phyloP scores from a whole-genome alignment of 2,329 filamentous ascomycete genomes.

The Exophiala sideris region DNA sequence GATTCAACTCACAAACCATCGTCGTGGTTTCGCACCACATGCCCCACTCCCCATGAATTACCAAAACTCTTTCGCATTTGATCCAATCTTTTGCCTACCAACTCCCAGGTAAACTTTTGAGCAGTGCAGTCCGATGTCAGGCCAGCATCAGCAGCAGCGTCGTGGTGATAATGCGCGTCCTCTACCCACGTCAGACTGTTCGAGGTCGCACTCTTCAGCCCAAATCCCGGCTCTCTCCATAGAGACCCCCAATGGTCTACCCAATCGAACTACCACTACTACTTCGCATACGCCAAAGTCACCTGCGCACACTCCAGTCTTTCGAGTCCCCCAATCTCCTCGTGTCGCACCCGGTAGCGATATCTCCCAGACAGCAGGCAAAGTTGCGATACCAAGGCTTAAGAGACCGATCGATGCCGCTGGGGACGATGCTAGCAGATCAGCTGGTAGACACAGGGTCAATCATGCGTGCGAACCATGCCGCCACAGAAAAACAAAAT shows the following conservation, averaged over 20 bases:
- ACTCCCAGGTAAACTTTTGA: too few species aligned
- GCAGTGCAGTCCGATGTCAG: conserved; percentile 2
- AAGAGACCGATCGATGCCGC: conserved; percentile 25
- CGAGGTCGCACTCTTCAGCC: conserved; percentile 7
- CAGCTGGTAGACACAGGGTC: conserved; percentile 28
- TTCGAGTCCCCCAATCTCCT: conserved; percentile 26
- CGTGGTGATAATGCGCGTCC: conserved; percentile 5
- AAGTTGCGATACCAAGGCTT: conserved; percentile 34
- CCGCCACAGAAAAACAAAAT: conserved; percentile 43
- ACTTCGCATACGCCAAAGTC: conserved; percentile 7
- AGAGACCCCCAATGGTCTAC: conserved; percentile 9
- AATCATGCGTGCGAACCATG: conserved; percentile 42
- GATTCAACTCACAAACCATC: too few species aligned
- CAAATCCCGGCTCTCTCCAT: conserved; percentile 16
- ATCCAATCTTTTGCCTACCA: neutral
- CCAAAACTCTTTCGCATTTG: neutral
- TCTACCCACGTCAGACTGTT: neutral
- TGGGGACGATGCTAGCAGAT: conserved; percentile 10
- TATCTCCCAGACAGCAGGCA: conserved; percentile 20
- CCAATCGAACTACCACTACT: conserved; percentile 1
- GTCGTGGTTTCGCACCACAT: too few species aligned
- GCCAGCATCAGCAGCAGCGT: conserved; percentile 9
- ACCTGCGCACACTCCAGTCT: conserved; percentile 6
- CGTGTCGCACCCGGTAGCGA: conserved; percentile 6
- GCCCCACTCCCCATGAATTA: neutral